phyloP scores from a whole-genome alignment of 179 eudicot genomes.

The Camellia oleifera region DNA sequence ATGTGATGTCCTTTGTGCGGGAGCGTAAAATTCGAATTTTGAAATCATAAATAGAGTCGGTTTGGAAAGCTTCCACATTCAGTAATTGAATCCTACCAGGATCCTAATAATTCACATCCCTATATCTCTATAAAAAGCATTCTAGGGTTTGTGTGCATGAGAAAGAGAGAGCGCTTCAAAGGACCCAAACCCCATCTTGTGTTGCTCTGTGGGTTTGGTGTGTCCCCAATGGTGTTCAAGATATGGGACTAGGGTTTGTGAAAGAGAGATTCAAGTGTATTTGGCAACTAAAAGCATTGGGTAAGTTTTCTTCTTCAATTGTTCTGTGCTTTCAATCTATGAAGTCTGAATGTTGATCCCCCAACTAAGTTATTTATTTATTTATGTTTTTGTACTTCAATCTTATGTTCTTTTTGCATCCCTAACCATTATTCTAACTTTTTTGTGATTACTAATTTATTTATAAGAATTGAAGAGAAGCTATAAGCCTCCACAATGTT shows the following conservation, averaged over 20 bases:
- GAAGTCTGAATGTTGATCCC: background rate
- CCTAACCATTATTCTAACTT: too few species aligned
- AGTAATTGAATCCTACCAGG: background rate
- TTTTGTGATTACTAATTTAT: too few species aligned
- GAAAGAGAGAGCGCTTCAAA: too few species aligned
- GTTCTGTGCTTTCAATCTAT: background rate
- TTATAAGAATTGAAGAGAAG: too few species aligned
- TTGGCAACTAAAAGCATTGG: background rate
- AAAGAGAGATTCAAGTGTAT: background rate
- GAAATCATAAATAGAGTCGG: background rate
- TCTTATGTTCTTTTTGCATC: too few species aligned
- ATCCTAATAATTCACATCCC: background rate
- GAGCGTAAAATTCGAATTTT: background rate
- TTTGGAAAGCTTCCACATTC: background rate
- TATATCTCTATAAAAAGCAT: background rate
- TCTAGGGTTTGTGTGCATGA: too few species aligned
- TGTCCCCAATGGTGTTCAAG: background rate
- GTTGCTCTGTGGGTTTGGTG: too few species aligned
- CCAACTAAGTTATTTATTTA: too few species aligned
- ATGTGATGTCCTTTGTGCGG: background rate
- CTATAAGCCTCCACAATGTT: too few species aligned
- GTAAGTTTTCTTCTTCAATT: background rate
- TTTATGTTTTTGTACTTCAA: too few species aligned
- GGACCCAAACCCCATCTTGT: too few species aligned
- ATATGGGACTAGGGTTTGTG: background rate